Evolutionary conservation across 1,284 basidiomycete genomes (phyloP).

Genomic region (Cryptococcus depauperatus): DNA sequence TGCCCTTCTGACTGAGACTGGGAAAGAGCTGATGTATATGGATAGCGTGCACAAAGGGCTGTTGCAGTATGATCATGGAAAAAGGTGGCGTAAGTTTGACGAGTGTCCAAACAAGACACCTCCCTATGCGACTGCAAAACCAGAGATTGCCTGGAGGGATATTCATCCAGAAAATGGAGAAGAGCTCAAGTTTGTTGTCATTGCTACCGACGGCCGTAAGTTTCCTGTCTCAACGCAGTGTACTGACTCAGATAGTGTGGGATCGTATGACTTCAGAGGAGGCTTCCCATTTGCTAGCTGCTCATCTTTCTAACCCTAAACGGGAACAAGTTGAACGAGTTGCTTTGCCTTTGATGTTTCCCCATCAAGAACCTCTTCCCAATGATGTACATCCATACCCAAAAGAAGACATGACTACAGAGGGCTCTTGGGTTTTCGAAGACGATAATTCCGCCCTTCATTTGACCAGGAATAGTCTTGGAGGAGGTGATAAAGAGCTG

Average conservation of each 20-base stretch:
- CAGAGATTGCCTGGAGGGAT: slow-evolving; percentile 69
- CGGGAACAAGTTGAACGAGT: slow-evolving; percentile 2
- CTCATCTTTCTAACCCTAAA: slow-evolving; percentile 62
- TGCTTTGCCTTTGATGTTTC: slow-evolving; percentile 1
- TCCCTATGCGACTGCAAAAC: slow-evolving; percentile 83
- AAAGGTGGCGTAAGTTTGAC: neutral
- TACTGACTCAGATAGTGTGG: slow-evolving; percentile 52
- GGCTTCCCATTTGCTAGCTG: slow-evolving; percentile 79
- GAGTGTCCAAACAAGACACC: slow-evolving; percentile 52
- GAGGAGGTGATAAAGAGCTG: neutral
- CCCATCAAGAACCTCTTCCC: slow-evolving; percentile 1
- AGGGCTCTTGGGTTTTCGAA: neutral
- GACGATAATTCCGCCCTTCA: neutral
- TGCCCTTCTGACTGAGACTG: no score
- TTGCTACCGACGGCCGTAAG: slow-evolving; percentile 71
- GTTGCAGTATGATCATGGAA: neutral
- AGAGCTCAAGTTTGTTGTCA: slow-evolving; percentile 59
- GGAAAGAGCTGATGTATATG: neutral
- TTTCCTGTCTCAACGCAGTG: neutral
- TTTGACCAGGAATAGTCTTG: neutral
- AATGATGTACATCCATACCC: neutral
- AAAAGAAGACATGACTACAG: slow-evolving; percentile 1
- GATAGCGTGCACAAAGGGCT: neutral
- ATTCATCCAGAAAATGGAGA: slow-evolving; percentile 18
- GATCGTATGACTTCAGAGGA: slow-evolving; percentile 84